Base-by-base conservation (phyloP, 257 asterid genomes). In the Przewalskia tangutica region DNA sequence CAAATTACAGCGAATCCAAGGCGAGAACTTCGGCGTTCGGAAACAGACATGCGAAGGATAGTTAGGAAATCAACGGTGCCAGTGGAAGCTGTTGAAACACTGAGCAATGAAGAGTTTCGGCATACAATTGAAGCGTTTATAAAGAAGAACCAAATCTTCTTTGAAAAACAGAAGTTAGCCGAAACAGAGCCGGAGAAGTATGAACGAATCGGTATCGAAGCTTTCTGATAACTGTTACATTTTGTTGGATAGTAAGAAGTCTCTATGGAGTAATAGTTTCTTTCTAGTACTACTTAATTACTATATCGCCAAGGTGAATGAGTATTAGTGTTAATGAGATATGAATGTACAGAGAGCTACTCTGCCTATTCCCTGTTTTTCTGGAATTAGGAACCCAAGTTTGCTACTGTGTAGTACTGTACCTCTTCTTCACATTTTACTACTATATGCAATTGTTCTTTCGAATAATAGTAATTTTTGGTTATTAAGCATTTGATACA, bases 81-180 rank as follows among this genome's bases (percentile, higher is more conserved):
- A 8, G 38, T 64, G 2, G 85, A 82, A 4, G 81, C 86, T 83
- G 85, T 95, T 8, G 97, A 95, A 75, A 87, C 82, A 53, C 83
- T 95, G 38, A 93, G 97, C 82, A 87, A 83, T 81, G 98, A 93
- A 46, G 98, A 95, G 20, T 95, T 95, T 60, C 92, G 87, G 84
- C 91, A 81, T n/a, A 89, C 89, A 3, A 88, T 95, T 6, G 99
- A 93, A 4, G 95, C 87, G 0, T 91, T 91, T 88, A 93, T 95
- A 50, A 83, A 85, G 62, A 84, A 83, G 56, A 89, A 89, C 79
- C 91, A 81, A 38, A 51, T 78, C 51, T 80, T 68, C 66, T 81
- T 85, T 18, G 75, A 59, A 93, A 86, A 68, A 38, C 79, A 89
- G 86, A 65, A 88, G 79, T 79, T 79, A 64, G 81, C 75, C 12